Percentiles rank a stretch among this genome's conserved stretches.
phyloP scores from a whole-genome alignment of 345 rosid species.

The Adansonia digitata region DNA sequence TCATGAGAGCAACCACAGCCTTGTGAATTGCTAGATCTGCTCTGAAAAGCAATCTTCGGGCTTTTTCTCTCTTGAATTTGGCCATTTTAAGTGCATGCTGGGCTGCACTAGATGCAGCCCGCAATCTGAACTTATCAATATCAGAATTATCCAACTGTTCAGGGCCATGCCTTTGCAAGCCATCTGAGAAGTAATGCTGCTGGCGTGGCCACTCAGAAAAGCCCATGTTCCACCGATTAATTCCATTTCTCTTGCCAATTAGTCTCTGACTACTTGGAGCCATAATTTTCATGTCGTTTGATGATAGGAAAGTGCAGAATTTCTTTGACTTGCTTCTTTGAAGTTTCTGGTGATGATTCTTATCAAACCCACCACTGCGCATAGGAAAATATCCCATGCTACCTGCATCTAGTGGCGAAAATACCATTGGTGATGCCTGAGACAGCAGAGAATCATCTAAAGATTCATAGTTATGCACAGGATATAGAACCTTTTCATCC shows the following conservation, averaged over 20 bases:
- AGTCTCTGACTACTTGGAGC: slow-evolving; percentile 30
- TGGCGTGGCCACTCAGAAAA: slow-evolving; percentile 49
- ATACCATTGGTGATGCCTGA: slow-evolving; percentile 49
- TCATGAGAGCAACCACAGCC: slow-evolving; percentile 83
- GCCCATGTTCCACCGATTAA: slow-evolving; percentile 38
- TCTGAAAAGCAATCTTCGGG: slow-evolving; percentile 63
- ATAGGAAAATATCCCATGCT: slow-evolving; percentile 37
- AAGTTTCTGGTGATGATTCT: slow-evolving; percentile 40
- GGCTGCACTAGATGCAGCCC: slow-evolving; percentile 76
- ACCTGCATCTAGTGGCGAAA: slow-evolving; percentile 42
- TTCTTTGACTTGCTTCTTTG: slow-evolving; percentile 45
- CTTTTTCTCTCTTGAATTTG: slow-evolving; percentile 74
- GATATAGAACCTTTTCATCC: slow-evolving; percentile 53
- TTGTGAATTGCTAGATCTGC: slow-evolving; percentile 90
- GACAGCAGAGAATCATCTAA: slow-evolving; percentile 49
- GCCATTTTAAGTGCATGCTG: slow-evolving; percentile 58
- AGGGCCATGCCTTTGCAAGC: slow-evolving; percentile 31
- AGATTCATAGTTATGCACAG: slow-evolving; percentile 47
- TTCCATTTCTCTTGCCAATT: slow-evolving; percentile 43
- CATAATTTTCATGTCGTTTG: slow-evolving; percentile 27
- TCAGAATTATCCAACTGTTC: slow-evolving; percentile 47
- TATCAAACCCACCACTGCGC: slow-evolving; percentile 43
- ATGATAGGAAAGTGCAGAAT: slow-evolving; percentile 25
- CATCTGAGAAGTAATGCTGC: slow-evolving; percentile 30
- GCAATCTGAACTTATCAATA: slow-evolving; percentile 54